Evolutionary conservation across 2,329 filamentous ascomycete species (phyloP).

Genomic region (Ceratocystis variospora): DNA sequence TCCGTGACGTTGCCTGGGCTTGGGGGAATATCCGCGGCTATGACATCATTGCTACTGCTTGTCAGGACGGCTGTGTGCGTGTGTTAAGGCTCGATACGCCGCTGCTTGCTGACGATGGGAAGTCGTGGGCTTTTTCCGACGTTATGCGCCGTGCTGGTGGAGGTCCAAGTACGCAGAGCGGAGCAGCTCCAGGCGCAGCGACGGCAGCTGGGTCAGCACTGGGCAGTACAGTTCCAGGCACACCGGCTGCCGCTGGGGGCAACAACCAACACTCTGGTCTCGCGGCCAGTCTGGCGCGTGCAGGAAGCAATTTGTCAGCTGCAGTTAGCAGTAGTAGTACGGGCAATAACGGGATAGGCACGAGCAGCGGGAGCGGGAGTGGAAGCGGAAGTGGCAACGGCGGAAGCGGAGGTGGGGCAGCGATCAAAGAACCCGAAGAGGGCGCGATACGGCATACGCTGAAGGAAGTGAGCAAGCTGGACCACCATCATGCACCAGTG

Average conservation of each 20-base stretch:
- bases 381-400: slow-evolving; percentile 27
- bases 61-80: slow-evolving; percentile 77
- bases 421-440: slow-evolving; percentile 29
- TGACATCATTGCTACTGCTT: slow-evolving; percentile 81
- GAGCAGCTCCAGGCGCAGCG: slow-evolving; percentile 20
- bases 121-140: slow-evolving; percentile 37
- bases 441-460: slow-evolving; percentile 52
- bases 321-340: neutral
- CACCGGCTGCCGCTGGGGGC: slow-evolving; percentile 26
- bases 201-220: slow-evolving; percentile 25
- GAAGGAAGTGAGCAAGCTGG: slow-evolving; percentile 51
- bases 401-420: slow-evolving; percentile 31
- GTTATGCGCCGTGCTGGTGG: slow-evolving; percentile 25
- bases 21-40: slow-evolving; percentile 80
- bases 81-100: slow-evolving; percentile 71
- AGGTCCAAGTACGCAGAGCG: slow-evolving; percentile 15
- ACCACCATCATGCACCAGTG: slow-evolving; percentile 54
- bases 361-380: neutral
- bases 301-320: slow-evolving; percentile 19
- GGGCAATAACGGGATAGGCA: too few species aligned
- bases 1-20: slow-evolving; percentile 84
- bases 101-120: slow-evolving; percentile 32
- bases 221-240: slow-evolving; percentile 20
- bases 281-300: slow-evolving; percentile 15
- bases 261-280: slow-evolving; percentile 23